phyloP scores from a whole-genome alignment of 139 green algal species.

The Picochlorum costavermella region DNA sequence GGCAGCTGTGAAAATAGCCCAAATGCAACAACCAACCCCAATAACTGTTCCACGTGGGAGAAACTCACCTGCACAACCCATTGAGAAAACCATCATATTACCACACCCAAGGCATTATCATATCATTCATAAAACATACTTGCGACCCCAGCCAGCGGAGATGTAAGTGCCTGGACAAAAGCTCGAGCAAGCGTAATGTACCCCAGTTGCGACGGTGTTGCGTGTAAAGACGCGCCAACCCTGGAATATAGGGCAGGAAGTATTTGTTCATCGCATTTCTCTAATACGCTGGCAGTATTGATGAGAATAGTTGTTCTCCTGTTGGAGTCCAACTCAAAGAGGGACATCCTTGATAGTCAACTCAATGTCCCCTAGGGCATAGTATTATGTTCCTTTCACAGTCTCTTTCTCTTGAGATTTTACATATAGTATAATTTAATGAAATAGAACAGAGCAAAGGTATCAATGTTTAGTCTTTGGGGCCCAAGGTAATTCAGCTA shows the following conservation, averaged over 20 bases:
- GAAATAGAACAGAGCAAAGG: too few species aligned
- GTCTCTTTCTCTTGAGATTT: too few species aligned
- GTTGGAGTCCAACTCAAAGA: too few species aligned
- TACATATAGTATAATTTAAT: too few species aligned
- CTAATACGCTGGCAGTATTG: conserved; percentile 59
- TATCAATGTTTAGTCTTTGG: conserved; percentile 3
- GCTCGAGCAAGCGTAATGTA: conserved; percentile 55
- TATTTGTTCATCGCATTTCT: conserved; percentile 61
- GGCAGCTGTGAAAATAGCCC: conserved; percentile 53
- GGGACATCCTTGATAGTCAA: too few species aligned
- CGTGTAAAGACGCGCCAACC: conserved; percentile 46
- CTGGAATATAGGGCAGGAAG: conserved; percentile 70
- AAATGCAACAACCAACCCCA: conserved; percentile 55
- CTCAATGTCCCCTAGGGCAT: too few species aligned
- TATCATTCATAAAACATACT: not conserved
- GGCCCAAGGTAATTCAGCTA: conserved; percentile 11
- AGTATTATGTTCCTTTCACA: too few species aligned
- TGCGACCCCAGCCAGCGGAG: conserved; percentile 36
- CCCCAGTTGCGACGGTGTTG: conserved; percentile 59
- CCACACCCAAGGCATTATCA: not conserved
- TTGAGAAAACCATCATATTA: conserved; percentile 6
- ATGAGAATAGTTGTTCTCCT: conserved; percentile 29
- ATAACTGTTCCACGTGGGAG: conserved; percentile 48
- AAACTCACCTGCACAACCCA: conserved; percentile 10
- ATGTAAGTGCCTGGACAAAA: conserved; percentile 53